Evolutionary conservation across 345 rosid species (phyloP).

Genomic region (Syzygium oleosum): DNA sequence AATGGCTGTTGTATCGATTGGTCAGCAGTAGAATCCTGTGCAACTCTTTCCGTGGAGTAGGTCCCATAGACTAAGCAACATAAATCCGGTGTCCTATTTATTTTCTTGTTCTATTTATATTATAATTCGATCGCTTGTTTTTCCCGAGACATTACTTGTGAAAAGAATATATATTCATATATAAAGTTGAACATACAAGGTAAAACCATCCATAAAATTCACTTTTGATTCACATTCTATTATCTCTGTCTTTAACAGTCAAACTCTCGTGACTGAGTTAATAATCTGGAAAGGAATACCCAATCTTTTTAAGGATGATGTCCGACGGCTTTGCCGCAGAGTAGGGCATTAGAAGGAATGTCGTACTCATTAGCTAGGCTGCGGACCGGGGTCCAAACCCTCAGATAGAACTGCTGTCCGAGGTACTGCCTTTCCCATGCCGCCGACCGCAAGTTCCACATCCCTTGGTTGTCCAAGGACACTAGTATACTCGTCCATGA

Average conservation of each 20-base stretch:
- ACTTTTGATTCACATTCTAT: neutral
- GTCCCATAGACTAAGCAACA: neutral
- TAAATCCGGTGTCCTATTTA: neutral
- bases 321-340: slow-evolving; percentile 78
- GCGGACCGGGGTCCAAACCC: slow-evolving; percentile 53
- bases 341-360: slow-evolving; percentile 65
- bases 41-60: neutral
- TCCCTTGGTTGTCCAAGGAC: slow-evolving; percentile 87
- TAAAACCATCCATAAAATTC: neutral
- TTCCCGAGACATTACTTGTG: neutral
- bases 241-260: slow-evolving; percentile 10
- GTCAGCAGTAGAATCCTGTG: rapidly evolving
- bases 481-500: slow-evolving; percentile 77
- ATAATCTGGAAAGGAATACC: neutral
- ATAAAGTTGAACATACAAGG: neutral
- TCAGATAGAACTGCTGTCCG: slow-evolving; percentile 83
- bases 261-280: slow-evolving; percentile 30
- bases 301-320: slow-evolving; percentile 19
- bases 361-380: slow-evolving; percentile 64
- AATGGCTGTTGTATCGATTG: neutral
- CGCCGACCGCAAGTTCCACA: slow-evolving; percentile 98
- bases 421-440: slow-evolving; percentile 81
- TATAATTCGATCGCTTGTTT: neutral
- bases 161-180: neutral
- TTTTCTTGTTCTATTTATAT: neutral